Evolutionary conservation across 805 yeast genomes (phyloP).

Genomic region (Kuraishia ogatae): DNA sequence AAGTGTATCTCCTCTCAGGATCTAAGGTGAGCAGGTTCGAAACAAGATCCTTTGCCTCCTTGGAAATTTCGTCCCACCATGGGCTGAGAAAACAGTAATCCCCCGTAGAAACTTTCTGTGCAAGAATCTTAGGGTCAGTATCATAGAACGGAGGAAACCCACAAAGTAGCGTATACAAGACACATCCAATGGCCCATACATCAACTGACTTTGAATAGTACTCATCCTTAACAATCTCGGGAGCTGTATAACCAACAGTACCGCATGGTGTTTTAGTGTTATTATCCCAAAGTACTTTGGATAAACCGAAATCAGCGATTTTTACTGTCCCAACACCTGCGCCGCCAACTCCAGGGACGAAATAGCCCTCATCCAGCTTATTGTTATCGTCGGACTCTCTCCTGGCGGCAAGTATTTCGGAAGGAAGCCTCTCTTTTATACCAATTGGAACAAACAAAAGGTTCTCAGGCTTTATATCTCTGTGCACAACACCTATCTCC

Average conservation of each 20-base stretch:
- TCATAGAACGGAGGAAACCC: conserved; percentile 77
- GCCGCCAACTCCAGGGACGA: conserved; percentile 43
- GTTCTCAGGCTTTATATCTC: conserved; percentile 81
- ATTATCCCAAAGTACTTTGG: conserved; percentile 44
- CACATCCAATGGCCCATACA: conserved; percentile 70
- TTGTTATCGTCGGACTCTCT: conserved; percentile 50
- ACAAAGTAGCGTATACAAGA: conserved; percentile 56
- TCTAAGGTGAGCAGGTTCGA: conserved; percentile 58
- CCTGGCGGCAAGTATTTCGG: conserved; percentile 32
- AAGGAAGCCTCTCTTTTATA: conserved; percentile 28
- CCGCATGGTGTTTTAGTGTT: conserved; percentile 67
- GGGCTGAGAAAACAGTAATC: conserved; percentile 69
- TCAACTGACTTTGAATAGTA: conserved; percentile 61
- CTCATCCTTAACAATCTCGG: conserved; percentile 55
- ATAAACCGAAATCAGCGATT: conserved; percentile 63
- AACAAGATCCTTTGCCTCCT: conserved; percentile 64
- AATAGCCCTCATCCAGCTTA: conserved; percentile 56
- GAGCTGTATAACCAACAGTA: conserved; percentile 70
- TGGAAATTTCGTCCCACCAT: conserved; percentile 83
- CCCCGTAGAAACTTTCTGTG: conserved; percentile 63
- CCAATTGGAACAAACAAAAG: conserved; percentile 53
- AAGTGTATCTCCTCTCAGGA: conserved; percentile 58
- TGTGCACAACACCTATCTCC: conserved; percentile 62
- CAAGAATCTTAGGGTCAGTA: conserved; percentile 51
- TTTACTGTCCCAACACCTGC: conserved; percentile 59